These are phyloP conservation scores for Leccinellum luteum DNA, from an alignment of 768 basidiomycete genomes.

Conservation along the genomic window DNA sequence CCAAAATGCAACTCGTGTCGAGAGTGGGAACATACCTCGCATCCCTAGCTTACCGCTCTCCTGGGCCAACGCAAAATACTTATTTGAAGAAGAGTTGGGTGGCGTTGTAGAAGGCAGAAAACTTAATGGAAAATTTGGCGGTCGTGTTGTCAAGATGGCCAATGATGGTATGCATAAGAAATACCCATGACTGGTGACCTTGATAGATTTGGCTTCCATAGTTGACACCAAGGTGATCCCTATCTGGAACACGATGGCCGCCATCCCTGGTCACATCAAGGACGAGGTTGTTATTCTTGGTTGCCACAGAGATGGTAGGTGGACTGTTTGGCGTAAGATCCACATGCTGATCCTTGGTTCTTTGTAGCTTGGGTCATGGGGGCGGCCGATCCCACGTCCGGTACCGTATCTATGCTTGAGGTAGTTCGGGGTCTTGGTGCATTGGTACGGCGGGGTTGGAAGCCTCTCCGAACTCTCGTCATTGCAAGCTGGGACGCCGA, in stretches of 20 bases:
- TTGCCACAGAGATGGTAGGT: conserved; percentile 81
- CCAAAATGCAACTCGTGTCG: conserved; percentile 65
- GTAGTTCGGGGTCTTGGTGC: conserved; percentile 52
- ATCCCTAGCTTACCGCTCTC: conserved; percentile 88
- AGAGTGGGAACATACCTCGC: conserved; percentile 58
- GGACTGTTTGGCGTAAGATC: background rate
- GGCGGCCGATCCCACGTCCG: conserved; percentile 52
- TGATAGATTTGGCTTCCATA: conserved; percentile 18
- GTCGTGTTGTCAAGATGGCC: conserved; percentile 44
- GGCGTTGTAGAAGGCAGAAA: conserved; percentile 36
- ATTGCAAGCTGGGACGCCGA: conserved; percentile 82
- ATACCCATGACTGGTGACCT: background rate
- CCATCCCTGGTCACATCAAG: conserved; percentile 77
- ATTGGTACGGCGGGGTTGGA: conserved; percentile 54
- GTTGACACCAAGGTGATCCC: conserved; percentile 80
- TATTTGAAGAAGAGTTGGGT: conserved; percentile 55
- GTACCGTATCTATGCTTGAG: conserved; percentile 55
- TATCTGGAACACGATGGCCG: conserved; percentile 87
- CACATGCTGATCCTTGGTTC: background rate
- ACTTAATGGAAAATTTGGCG: conserved; percentile 51
- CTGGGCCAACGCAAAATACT: conserved; percentile 75
- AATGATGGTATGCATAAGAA: conserved; percentile 45
- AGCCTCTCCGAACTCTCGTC: conserved; percentile 64
- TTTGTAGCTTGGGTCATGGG: conserved; percentile 44
- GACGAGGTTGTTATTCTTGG: conserved; percentile 86